Percentiles rank a stretch among this genome's conserved stretches.
These are phyloP conservation scores for Sporothrix variecibatus DNA, from an alignment of 2,329 filamentous ascomycete genomes.

Conservation along the genomic window DNA sequence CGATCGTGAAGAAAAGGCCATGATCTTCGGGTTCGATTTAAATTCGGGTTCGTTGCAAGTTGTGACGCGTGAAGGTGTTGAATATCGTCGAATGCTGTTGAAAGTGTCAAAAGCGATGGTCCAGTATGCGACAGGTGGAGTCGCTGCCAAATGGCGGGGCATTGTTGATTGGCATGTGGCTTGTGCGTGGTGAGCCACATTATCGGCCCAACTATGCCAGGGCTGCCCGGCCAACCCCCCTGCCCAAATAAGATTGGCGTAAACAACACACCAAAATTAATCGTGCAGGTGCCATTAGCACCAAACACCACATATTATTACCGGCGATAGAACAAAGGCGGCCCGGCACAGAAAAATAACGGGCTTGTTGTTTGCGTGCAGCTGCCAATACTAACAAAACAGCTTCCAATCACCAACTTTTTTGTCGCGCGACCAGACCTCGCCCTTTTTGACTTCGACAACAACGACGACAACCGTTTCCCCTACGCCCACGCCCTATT, in stretches of 20 bases:
- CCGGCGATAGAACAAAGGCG: constrained; percentile 4
- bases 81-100: not conserved
- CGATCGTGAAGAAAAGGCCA: constrained; percentile 32
- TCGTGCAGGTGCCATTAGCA: constrained; percentile 21
- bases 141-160: constrained; percentile 17
- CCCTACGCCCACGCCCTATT: not conserved
- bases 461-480: not conserved
- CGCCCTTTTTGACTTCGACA: not conserved
- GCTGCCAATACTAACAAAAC: constrained; percentile 17
- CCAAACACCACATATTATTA: constrained; percentile 10
- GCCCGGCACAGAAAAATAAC: constrained; percentile 12
- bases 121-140: not conserved
- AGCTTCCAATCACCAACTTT: not conserved
- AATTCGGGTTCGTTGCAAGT: not conserved
- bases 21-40: constrained; percentile 8
- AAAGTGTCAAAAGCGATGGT: not conserved
- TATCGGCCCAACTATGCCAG: not conserved
- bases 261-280: constrained; percentile 29
- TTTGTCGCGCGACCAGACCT: constrained; percentile 3
- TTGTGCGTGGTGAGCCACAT: constrained; percentile 26
- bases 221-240: constrained; percentile 32
- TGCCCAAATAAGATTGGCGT: constrained; percentile 26
- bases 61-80: not conserved
- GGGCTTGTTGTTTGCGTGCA: constrained; percentile 14
- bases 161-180: constrained; percentile 28